Evolutionary conservation across 2,329 filamentous ascomycete species (phyloP).

Genomic region (Calonectria crousiana): DNA sequence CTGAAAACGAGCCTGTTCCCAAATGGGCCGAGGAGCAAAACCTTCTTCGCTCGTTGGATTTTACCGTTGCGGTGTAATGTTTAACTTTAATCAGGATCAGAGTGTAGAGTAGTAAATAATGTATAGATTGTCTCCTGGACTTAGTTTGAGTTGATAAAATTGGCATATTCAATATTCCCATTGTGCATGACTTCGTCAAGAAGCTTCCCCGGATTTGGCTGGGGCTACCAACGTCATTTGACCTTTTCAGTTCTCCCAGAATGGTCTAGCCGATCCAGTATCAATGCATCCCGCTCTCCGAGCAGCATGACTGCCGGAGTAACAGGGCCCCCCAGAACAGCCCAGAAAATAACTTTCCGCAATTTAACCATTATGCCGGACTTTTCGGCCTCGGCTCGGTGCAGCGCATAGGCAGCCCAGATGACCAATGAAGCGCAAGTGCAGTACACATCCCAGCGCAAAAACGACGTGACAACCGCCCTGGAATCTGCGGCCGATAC

Average conservation of each 20-base stretch:
- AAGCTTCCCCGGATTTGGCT: background rate
- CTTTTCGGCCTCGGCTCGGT: background rate
- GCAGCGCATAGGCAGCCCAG: slow-evolving; percentile 33
- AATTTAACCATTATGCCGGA: background rate
- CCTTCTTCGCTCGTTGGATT: background rate
- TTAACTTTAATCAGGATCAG: background rate
- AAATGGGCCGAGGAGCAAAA: background rate
- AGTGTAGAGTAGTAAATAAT: background rate
- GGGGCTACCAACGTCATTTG: slow-evolving; percentile 3
- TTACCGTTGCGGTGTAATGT: background rate
- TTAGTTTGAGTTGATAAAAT: background rate
- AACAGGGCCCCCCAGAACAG: slow-evolving; percentile 31
- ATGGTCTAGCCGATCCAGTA: slow-evolving; percentile 7
- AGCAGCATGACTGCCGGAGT: slow-evolving; percentile 33
- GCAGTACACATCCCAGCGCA: slow-evolving; percentile 40
- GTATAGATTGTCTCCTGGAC: background rate
- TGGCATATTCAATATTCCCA: background rate
- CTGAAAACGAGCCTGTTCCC: background rate
- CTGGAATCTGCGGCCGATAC: slow-evolving; percentile 19
- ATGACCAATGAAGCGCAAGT: slow-evolving; percentile 31
- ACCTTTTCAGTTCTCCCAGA: slow-evolving; percentile 7
- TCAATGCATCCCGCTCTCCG: slow-evolving; percentile 29
- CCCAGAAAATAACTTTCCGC: background rate
- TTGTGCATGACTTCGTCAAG: background rate
- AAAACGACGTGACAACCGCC: slow-evolving; percentile 34